These are phyloP conservation scores for Megacollybia platyphylla DNA, from an alignment of 1,284 basidiomycete genomes.

Conservation along the genomic window DNA sequence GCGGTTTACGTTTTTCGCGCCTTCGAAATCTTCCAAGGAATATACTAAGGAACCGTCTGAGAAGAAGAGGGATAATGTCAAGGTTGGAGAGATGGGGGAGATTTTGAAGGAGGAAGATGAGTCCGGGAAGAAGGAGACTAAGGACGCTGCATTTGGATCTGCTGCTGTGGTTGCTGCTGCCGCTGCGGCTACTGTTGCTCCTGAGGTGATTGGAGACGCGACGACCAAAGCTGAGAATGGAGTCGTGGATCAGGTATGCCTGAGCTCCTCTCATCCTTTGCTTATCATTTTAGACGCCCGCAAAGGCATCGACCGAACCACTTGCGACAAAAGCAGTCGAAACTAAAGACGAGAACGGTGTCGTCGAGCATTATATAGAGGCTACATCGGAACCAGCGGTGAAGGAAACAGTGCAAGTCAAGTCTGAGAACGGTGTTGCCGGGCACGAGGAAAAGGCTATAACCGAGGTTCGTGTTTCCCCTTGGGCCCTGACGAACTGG, in stretches of 20 bases:
- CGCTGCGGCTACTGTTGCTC: conserved; percentile 6
- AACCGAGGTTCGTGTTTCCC: not conserved
- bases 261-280: not conserved
- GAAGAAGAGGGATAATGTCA: conserved; percentile 11
- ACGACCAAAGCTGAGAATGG: not conserved
- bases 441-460: not conserved
- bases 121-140: conserved; percentile 9
- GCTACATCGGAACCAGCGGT: not conserved
- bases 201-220: conserved; percentile 7
- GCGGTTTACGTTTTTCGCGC: conserved; percentile 46
- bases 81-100: conserved; percentile 56
- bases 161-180: conserved; percentile 8
- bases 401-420: not conserved
- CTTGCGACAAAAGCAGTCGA: not conserved
- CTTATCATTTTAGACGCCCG: not conserved
- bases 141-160: conserved; percentile 5
- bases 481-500: not conserved
- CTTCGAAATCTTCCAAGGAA: conserved; percentile 8
- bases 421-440: conserved; percentile 16
- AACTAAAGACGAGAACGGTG: not conserved
- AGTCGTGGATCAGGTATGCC: not conserved
- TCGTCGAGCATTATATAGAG: not conserved
- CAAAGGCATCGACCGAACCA: not conserved
- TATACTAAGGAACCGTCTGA: conserved; percentile 11
- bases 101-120: conserved; percentile 38